phyloP scores from a whole-genome alignment of 139 green algal genomes.

The Micractinium sp. region DNA sequence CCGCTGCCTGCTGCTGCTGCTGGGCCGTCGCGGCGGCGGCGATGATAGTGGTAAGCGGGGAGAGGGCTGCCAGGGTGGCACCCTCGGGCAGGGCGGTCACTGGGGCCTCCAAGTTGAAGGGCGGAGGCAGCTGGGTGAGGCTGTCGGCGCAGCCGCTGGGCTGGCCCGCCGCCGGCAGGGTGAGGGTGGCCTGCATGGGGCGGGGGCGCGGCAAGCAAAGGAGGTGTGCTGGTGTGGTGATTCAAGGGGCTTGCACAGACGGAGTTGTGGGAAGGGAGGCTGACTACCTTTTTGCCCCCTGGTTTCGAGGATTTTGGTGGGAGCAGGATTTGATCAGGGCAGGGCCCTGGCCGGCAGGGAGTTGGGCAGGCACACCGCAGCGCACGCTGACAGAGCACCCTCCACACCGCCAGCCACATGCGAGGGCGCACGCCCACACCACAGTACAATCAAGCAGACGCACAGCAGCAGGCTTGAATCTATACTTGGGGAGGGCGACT shows the following conservation, averaged over 20 bases:
- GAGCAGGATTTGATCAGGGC: too few species aligned
- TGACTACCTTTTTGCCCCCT: too few species aligned
- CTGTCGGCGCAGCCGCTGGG: neutral
- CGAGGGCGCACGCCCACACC: too few species aligned
- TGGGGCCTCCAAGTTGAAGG: neutral
- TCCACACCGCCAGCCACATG: too few species aligned
- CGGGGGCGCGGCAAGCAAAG: neutral
- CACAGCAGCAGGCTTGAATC: too few species aligned
- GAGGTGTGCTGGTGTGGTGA: neutral
- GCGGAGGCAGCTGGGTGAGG: slow-evolving; percentile 22
- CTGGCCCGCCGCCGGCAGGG: slow-evolving; percentile 8
- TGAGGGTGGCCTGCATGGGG: neutral
- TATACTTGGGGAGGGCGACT: neutral
- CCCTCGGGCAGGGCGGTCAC: neutral
- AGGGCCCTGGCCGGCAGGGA: neutral
- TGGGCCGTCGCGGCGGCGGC: neutral
- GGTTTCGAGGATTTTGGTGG: too few species aligned
- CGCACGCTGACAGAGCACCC: neutral
- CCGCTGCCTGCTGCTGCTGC: neutral
- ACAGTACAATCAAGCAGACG: too few species aligned
- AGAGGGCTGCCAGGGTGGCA: neutral
- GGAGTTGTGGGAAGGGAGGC: neutral
- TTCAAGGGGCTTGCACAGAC: neutral
- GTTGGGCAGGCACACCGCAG: neutral
- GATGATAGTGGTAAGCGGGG: slow-evolving; percentile 20